Base-by-base conservation (phyloP, 2,329 filamentous ascomycete species). In the Penicillium concentricum region DNA sequence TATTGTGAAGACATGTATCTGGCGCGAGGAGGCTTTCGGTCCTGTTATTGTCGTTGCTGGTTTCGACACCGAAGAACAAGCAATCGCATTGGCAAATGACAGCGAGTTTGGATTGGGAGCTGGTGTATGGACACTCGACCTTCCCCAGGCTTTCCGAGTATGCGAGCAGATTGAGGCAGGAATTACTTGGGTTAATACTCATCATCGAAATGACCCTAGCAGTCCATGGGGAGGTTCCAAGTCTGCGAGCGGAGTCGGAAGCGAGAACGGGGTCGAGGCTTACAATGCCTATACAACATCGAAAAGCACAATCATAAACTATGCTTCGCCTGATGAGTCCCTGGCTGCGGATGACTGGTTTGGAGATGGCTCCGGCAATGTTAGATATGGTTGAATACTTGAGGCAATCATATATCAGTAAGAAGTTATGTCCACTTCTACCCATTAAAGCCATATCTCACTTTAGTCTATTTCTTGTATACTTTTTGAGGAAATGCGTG, bases 201-300 rank as follows among this genome's bases (percentile, higher is more conserved):
- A 90, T 71, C 87, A 90, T 68, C 80, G 87, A 34, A 90, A 90
- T 63, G 87, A 90, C 62, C 87, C 87, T 86, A 86, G 62, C 87
- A 86, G 57, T 85, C 88, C 0, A 88, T 87, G 87, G 88, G 87
- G 26, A 85, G 87, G 1, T 77, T 83, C 30, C 85, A 85, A 63
- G 79, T 82, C 49, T 32, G 61, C 63, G 1, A 87, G 84, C 61
- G 88, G 88, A 1, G 81, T 90, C 0, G 88, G 87, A 1, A 90
- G 87, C 58, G 88, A 91, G 76, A 90, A 91, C 65, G 88, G 88
- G 0, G 63, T 86, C 0, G 87, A 88, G 65, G 84, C 85, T 0
- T 87, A 83, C 63, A 76, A 73, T 48, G 79, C 80, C 0, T 86
- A 86, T 62, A 85, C 84, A 0, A 82, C 65, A 45, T 64, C 67